Evolutionary conservation across 768 basidiomycete genomes (phyloP).

Genomic region (Mycena crocata): DNA sequence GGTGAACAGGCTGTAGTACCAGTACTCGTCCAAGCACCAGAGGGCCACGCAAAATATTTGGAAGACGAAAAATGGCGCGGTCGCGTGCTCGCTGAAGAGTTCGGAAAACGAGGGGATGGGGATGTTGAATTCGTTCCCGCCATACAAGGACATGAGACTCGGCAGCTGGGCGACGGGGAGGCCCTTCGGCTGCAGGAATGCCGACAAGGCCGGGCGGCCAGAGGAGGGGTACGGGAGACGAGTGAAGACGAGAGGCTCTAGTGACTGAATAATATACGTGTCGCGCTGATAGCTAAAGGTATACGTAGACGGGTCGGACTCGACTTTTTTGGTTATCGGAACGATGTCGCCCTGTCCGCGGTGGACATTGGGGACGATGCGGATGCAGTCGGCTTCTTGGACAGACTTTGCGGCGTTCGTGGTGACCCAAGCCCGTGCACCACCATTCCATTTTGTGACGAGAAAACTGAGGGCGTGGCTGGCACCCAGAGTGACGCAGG

Average conservation of each 20-base stretch:
- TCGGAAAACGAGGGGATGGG: conserved; percentile 95
- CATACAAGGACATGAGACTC: conserved; percentile 75
- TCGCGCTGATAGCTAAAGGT: conserved; percentile 96
- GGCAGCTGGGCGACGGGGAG: conserved; percentile 62
- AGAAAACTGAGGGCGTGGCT: conserved; percentile 95
- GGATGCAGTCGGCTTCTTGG: conserved; percentile 82
- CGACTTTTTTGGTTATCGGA: conserved; percentile 70
- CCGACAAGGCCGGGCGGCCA: conserved; percentile 70
- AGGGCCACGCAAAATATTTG: conserved; percentile 97
- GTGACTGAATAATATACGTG: conserved; percentile 81
- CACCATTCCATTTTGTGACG: conserved; percentile 89
- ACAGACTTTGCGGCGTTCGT: conserved; percentile 78
- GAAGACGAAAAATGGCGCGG: conserved; percentile 99
- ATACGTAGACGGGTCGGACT: conserved; percentile 69
- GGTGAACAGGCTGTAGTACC: conserved; percentile 98
- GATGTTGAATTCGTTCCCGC: conserved; percentile 96
- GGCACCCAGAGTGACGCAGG: conserved; percentile 84
- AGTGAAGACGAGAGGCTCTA: conserved; percentile 71
- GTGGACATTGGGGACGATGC: conserved; percentile 82
- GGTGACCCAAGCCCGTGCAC: conserved; percentile 82
- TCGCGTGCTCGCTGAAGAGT: conserved; percentile 95
- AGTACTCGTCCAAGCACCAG: conserved; percentile 99
- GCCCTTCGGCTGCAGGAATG: conserved; percentile 71
- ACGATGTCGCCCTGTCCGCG: conserved; percentile 94
- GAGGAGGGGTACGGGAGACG: conserved; percentile 92